Evolutionary conservation across 2,329 filamentous ascomycete species (phyloP), one percentile per base, ranked within the genome.

Genomic region (Neonectria punicea): DNA sequence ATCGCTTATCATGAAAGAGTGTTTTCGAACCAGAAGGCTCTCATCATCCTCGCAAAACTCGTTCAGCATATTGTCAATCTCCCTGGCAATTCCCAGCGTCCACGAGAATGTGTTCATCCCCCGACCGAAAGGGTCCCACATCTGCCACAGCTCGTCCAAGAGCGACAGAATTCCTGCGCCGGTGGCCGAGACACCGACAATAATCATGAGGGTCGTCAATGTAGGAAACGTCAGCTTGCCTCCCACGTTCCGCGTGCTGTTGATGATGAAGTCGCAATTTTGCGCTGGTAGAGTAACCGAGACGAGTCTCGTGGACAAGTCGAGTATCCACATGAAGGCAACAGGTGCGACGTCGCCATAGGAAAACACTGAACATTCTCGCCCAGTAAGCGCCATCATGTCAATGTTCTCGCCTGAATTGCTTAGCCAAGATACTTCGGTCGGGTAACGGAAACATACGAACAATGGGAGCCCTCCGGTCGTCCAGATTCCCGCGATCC

Each of bases 41-140:
- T 63, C 55, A 1, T 74, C 71, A 16, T 61, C 44, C 55, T 74
- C 73, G 53, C 72, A 67, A 56, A 70, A 75, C 25, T 76, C 73
- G 30, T 74, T 71, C 36, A 76, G 34, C 63, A 76, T 70, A 22
- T 63, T 61, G 60, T 76, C 75, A 57, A 76, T 66, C 47, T 76
- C 75, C 11, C 39, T 69, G 2, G 74, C 75, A n/a, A 76, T 67
- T 3, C 73, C 72, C 18, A 75, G 59, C 1, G 72, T 74, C 70
- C 72, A 77, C 16, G 68, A 51, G 50, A 67, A 70, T 22, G 57
- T 70, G 36, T 76, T 76, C 9, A 72, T 53, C 1, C 67, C 68
- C 13, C 20, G 50, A 9, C 62, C 53, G 39, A 69, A 71, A 0
- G 75, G 75, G 56, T 76, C 69, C 74, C 74, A 76, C 56, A 75